A percentile compares a stretch with the other conserved stretches of the same genome.
phyloP scores from a whole-genome alignment of 495 filamentous ascomycete species.

The Parmelia sp. region DNA sequence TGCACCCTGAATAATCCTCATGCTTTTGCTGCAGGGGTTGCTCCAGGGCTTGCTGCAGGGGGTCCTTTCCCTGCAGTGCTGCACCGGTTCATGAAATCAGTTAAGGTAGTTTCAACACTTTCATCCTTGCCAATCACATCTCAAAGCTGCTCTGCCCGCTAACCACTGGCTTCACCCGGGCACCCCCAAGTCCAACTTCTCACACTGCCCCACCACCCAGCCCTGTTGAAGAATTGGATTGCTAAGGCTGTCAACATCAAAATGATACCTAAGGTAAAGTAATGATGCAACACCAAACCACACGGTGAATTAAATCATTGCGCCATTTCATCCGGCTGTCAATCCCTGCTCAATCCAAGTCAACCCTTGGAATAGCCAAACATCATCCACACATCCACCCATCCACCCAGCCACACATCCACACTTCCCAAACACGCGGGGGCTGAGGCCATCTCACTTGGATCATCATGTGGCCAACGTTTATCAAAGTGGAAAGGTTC shows the following conservation, averaged over 20 bases:
- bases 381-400: too few relatives aligned
- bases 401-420: too few relatives aligned
- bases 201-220: background rate
- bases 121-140: background rate
- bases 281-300: background rate
- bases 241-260: too few relatives aligned
- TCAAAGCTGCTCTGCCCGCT: background rate
- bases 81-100: too few relatives aligned
- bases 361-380: background rate
- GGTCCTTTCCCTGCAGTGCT: background rate
- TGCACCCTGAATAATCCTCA: too few relatives aligned
- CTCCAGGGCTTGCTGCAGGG: background rate
- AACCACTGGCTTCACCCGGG: background rate
- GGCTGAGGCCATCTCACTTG: background rate
- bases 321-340: background rate
- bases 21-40: too few relatives aligned
- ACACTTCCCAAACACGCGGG: background rate
- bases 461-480: background rate
- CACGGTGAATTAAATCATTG: background rate
- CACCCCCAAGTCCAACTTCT: background rate
- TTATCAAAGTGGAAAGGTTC: background rate
- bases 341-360: background rate
- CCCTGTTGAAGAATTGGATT: too few relatives aligned
- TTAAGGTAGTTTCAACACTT: too few relatives aligned
- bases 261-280: too few relatives aligned